phyloP scores from a whole-genome alignment of 2,329 filamentous ascomycete species.

The Fonsecaea monophora region DNA sequence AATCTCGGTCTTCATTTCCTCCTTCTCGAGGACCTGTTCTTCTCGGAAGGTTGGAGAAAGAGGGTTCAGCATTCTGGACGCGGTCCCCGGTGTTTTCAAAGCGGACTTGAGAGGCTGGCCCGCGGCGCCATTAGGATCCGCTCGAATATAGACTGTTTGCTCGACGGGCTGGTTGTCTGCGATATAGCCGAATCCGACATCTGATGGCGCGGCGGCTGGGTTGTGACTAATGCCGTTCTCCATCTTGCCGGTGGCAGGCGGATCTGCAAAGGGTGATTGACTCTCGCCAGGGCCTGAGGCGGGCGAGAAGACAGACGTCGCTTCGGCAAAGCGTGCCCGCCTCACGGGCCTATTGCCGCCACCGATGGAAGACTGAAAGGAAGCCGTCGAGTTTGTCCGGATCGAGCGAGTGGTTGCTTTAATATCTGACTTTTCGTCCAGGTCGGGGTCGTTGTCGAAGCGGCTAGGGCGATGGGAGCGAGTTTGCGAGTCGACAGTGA shows the following conservation, averaged over 20 bases:
- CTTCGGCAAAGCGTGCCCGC: conserved; percentile 69
- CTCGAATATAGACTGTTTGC: conserved; percentile 61
- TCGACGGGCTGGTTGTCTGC: conserved; percentile 58
- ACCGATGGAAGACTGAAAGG: conserved; percentile 47
- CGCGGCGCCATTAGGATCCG: conserved; percentile 35
- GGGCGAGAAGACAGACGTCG: conserved; percentile 68
- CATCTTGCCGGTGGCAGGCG: conserved; percentile 39
- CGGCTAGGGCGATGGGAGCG: conserved; percentile 42
- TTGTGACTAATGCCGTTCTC: conserved; percentile 54
- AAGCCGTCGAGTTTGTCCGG: conserved; percentile 41
- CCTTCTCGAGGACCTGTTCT: conserved; percentile 85
- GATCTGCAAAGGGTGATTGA: conserved; percentile 61
- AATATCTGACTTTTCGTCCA: conserved; percentile 40
- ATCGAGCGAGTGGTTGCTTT: conserved; percentile 35
- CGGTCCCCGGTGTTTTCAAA: conserved; percentile 83
- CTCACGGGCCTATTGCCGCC: conserved; percentile 50
- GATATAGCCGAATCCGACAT: conserved; percentile 94
- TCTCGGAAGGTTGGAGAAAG: conserved; percentile 91
- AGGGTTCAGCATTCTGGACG: conserved; percentile 76
- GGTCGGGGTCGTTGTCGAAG: conserved; percentile 37
- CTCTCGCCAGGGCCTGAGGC: conserved; percentile 56
- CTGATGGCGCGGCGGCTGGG: conserved; percentile 69
- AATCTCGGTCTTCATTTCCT: conserved; percentile 80
- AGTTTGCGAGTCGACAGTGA: conserved; percentile 44
- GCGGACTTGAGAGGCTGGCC: conserved; percentile 80